These are phyloP conservation scores for Gonapodya sp. DNA, from an alignment of 192 early-diverging fungal species.

Conservation along the genomic window DNA sequence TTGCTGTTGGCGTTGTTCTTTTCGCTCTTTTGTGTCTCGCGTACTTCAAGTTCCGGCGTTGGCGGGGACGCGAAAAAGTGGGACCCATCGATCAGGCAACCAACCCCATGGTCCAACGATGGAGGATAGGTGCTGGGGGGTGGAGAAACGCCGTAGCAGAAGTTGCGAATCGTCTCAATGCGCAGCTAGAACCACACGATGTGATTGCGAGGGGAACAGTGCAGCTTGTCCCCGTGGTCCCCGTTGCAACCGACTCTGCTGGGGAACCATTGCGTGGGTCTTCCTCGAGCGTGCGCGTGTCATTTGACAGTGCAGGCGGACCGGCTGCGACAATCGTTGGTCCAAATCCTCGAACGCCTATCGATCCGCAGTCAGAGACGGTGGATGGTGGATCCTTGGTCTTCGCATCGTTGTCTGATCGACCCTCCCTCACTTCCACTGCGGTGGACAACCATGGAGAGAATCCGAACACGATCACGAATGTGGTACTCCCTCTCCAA, in stretches of 20 bases:
- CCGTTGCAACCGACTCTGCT: background rate
- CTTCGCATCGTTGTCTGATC: too few species aligned
- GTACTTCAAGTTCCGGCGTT: background rate
- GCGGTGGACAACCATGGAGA: background rate
- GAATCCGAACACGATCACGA: background rate
- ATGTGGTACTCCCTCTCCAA: background rate
- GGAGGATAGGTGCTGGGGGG: background rate
- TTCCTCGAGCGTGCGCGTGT: background rate
- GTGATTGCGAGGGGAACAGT: background rate
- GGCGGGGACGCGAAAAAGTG: background rate
- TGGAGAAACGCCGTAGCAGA: background rate
- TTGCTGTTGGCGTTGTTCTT: background rate
- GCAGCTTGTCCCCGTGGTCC: too few species aligned
- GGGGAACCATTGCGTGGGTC: background rate
- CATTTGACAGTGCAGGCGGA: too few species aligned
- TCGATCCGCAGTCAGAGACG: too few species aligned
- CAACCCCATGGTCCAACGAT: background rate
- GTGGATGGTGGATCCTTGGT: too few species aligned
- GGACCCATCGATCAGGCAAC: background rate
- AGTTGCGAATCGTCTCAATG: background rate
- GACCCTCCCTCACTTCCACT: too few species aligned
- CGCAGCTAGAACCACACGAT: background rate
- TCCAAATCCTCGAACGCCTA: too few species aligned
- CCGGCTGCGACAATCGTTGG: too few species aligned
- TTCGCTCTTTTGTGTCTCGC: background rate